phyloP scores from a whole-genome alignment of 2,329 filamentous ascomycete genomes.

The Pezicula carpinea region DNA sequence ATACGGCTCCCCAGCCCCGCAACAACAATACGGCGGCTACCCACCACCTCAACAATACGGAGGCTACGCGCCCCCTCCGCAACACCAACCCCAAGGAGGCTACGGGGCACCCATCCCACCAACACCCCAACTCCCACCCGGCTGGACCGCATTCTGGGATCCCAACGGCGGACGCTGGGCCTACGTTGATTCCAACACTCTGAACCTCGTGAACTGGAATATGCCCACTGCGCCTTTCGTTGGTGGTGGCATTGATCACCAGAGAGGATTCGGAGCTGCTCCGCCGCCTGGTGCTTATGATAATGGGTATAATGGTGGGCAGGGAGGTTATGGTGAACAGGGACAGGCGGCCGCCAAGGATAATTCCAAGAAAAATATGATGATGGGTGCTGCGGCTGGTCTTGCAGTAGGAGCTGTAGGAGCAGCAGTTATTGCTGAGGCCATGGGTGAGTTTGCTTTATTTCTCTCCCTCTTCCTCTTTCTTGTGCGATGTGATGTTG shows the following conservation, averaged over 20 bases:
- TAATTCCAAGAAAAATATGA: slow-evolving; percentile 40
- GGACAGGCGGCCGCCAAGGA: slow-evolving; percentile 31
- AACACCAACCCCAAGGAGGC: not conserved
- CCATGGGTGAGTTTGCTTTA: slow-evolving; percentile 48
- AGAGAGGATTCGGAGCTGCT: slow-evolving; percentile 2
- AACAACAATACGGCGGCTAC: slow-evolving; percentile 3
- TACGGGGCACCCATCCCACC: not conserved
- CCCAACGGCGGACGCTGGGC: slow-evolving; percentile 57
- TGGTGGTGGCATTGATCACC: slow-evolving; percentile 9
- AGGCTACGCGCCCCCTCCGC: slow-evolving; percentile 25
- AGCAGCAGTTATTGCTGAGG: slow-evolving; percentile 51
- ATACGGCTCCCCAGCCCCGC: not conserved
- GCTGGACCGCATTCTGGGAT: slow-evolving; percentile 61
- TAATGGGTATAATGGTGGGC: slow-evolving; percentile 11
- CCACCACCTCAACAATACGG: slow-evolving; percentile 1
- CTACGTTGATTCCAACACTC: slow-evolving; percentile 55
- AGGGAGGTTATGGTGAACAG: slow-evolving; percentile 15
- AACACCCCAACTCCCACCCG: slow-evolving; percentile 49
- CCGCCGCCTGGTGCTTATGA: slow-evolving; percentile 13
- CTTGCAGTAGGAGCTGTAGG: slow-evolving; percentile 50
- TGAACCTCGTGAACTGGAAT: slow-evolving; percentile 31
- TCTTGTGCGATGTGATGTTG: not conserved
- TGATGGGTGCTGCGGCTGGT: slow-evolving; percentile 52
- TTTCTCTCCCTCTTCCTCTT: slow-evolving; percentile 1
- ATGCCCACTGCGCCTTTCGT: slow-evolving; percentile 37